These are phyloP conservation scores for Acacia pycnantha DNA, from an alignment of 331 rosid species.

Conservation along the genomic window DNA sequence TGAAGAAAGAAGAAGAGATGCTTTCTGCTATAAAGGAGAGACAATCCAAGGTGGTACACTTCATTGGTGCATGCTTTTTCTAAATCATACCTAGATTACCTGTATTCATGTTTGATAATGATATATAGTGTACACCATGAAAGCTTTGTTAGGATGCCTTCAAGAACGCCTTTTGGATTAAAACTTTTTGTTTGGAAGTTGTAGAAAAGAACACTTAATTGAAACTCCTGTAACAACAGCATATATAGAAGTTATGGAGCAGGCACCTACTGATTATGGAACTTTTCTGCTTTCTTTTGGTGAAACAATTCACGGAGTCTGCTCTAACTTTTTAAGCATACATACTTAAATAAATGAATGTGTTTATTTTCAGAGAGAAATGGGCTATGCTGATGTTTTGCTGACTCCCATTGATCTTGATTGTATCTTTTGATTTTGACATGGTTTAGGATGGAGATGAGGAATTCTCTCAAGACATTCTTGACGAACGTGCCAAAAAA, in stretches of 20 bases:
- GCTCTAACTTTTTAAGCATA: background rate
- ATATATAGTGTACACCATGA: background rate
- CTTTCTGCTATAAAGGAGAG: conserved; percentile 72
- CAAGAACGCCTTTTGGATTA: background rate
- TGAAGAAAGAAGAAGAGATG: conserved; percentile 90
- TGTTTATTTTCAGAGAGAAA: conserved; percentile 19
- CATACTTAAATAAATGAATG: background rate
- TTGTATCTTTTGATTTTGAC: conserved; percentile 17
- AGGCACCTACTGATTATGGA: background rate
- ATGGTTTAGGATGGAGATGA: conserved; percentile 68
- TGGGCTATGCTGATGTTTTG: background rate
- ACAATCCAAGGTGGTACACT: conserved; percentile 61
- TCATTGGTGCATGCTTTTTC: conserved; percentile 19
- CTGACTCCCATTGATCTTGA: background rate
- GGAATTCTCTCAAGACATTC: conserved; percentile 64
- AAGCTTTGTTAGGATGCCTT: conserved; percentile 1
- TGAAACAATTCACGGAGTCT: background rate
- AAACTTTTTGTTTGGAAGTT: background rate
- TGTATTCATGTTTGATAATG: conserved; percentile 4
- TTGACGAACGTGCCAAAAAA: conserved; percentile 75
- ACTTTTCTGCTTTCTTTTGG: background rate
- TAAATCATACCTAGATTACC: background rate
- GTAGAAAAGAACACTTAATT: background rate
- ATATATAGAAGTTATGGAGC: background rate
- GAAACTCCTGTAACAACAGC: background rate